A percentile compares a stretch with the other conserved stretches of the same genome.
These are phyloP conservation scores for Suillus weaverae DNA, from an alignment of 768 basidiomycete species.

Conservation along the genomic window DNA sequence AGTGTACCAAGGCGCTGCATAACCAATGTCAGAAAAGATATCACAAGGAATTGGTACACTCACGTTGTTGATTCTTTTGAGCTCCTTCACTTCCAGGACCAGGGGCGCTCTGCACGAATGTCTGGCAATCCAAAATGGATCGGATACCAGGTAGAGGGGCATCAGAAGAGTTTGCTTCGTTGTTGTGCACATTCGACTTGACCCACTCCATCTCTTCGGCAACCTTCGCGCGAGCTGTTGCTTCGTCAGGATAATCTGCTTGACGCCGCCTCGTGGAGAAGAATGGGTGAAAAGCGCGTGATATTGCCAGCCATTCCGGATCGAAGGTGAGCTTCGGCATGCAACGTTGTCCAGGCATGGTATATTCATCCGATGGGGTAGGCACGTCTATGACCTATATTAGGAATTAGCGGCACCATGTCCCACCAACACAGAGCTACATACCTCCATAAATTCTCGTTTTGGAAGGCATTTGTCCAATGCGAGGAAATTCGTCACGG, in stretches of 20 bases:
- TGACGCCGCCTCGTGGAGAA: conserved; percentile 58
- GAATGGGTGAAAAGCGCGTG: conserved; percentile 80
- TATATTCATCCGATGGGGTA: conserved; percentile 15
- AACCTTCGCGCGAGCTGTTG: conserved; percentile 54
- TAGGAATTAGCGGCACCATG: neutral
- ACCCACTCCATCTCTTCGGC: conserved; percentile 69
- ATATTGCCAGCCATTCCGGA: conserved; percentile 92
- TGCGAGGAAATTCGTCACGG: conserved; percentile 78
- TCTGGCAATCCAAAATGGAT: conserved; percentile 57
- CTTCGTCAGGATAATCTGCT: conserved; percentile 55
- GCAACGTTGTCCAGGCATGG: conserved; percentile 11
- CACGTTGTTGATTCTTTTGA: conserved; percentile 40
- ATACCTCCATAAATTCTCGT: conserved; percentile 80
- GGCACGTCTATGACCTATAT: conserved; percentile 72
- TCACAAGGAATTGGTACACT: conserved; percentile 19
- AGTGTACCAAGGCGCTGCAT: conserved; percentile 71
- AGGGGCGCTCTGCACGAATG: conserved; percentile 67
- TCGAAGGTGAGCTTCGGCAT: conserved; percentile 64
- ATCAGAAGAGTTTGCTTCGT: conserved; percentile 15
- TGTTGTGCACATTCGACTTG: conserved; percentile 47
- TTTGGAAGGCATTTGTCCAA: conserved; percentile 85
- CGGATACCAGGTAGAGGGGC: conserved; percentile 24
- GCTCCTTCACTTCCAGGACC: conserved; percentile 44
- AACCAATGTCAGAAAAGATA: conserved; percentile 4
- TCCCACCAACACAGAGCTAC: conserved; percentile 6